Conservation (phyloP, 495 filamentous ascomycete genomes). For the Podospora anserina region DNA sequence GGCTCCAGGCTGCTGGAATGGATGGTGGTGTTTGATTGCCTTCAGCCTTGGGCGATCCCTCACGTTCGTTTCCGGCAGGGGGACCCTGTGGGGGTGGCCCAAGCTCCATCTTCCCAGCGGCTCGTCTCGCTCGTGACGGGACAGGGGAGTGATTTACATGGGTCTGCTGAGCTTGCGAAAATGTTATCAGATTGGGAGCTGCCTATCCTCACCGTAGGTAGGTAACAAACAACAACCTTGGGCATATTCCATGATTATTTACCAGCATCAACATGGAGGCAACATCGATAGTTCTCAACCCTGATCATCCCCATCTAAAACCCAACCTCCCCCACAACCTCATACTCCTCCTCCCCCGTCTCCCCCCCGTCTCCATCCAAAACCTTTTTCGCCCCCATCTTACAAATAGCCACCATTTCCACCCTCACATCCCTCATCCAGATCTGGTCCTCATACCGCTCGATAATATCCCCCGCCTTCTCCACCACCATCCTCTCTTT, state of each 20-base stretch:
- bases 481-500: slow-evolving; percentile 49
- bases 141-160: neutral
- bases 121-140: neutral
- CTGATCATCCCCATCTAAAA: slow-evolving; percentile 15
- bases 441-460: slow-evolving; percentile 49
- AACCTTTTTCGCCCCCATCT: slow-evolving; percentile 71
- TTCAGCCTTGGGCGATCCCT: slow-evolving; percentile 10
- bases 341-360: slow-evolving; percentile 48
- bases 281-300: too few relatives aligned
- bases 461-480: slow-evolving; percentile 45
- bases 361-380: slow-evolving; percentile 40
- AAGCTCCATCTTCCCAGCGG: slow-evolving; percentile 6
- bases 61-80: neutral
- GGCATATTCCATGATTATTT: neutral
- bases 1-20: slow-evolving; percentile 13
- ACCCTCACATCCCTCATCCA: slow-evolving; percentile 64
- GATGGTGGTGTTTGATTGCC: neutral
- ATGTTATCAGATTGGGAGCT: neutral
- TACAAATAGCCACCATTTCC: slow-evolving; percentile 66
- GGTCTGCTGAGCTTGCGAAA: neutral
- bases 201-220: neutral
- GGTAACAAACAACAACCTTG: neutral
- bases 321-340: slow-evolving; percentile 50
- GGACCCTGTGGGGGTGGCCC: slow-evolving; percentile 18
- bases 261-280: neutral